Evolutionary conservation across 2,329 filamentous ascomycete genomes (phyloP).

Genomic region (Botrytis paeoniae): DNA sequence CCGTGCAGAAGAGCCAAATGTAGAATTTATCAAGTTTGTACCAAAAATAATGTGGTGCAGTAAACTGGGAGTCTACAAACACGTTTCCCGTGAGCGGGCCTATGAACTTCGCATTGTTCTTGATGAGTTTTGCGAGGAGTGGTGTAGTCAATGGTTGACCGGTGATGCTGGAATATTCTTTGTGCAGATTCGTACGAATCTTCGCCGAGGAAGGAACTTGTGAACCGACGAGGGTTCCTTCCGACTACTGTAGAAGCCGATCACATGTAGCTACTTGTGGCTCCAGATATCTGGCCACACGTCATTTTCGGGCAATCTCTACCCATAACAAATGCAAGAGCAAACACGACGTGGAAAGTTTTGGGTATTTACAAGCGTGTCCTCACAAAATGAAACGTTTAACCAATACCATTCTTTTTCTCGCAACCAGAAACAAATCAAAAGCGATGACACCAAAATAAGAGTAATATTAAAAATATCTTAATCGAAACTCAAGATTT

Average conservation of each 20-base stretch:
- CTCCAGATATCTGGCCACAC: neutral
- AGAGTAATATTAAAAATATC: neutral
- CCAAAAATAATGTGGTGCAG: neutral
- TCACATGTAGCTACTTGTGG: neutral
- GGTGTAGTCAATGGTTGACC: neutral
- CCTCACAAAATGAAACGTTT: neutral
- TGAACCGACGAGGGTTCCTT: neutral
- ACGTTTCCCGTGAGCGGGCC: neutral
- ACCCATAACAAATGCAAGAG: neutral
- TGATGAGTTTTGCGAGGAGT: neutral
- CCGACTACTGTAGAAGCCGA: neutral
- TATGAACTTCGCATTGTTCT: neutral
- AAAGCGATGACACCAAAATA: neutral
- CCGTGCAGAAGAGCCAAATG: neutral
- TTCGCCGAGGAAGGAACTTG: neutral
- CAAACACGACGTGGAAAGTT: neutral
- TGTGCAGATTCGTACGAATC: neutral
- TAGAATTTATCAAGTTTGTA: neutral
- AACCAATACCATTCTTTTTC: neutral
- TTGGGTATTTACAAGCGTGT: neutral
- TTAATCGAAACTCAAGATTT: neutral
- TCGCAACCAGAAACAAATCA: neutral
- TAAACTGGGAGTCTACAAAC: neutral
- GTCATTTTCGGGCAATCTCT: neutral
- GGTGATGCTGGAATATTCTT: neutral